Conservation (phyloP, 345 rosid species). For the Euphorbia pulcherrima region DNA sequence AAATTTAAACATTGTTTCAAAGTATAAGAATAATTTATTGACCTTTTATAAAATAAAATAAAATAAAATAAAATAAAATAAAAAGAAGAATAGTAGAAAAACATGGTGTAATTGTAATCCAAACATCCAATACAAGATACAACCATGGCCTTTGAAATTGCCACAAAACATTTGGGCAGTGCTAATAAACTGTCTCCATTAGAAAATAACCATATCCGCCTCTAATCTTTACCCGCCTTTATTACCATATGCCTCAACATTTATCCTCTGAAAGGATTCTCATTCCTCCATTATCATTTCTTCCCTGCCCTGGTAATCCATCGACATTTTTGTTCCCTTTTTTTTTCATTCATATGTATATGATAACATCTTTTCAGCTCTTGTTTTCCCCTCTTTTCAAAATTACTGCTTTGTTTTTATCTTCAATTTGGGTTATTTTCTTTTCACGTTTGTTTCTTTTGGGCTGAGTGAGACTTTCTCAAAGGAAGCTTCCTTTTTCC, state of each 20-base stretch:
- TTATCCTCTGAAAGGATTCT: not conserved
- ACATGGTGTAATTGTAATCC: no score
- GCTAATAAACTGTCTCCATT: no score
- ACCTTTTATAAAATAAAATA: no score
- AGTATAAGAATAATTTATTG: no score
- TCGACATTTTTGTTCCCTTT: not conserved
- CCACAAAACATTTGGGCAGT: no score
- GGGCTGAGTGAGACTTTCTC: not conserved
- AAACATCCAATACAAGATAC: no score
- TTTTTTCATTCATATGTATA: not conserved
- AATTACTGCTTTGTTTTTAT: not conserved
- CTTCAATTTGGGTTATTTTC: not conserved
- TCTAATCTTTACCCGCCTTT: no score
- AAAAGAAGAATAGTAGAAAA: no score
- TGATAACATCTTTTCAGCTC: not conserved
- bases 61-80: no score
- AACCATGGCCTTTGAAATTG: no score
- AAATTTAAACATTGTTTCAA: no score
- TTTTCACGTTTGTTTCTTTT: not conserved
- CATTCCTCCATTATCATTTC: not conserved
- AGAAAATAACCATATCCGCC: no score
- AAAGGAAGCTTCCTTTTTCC: constrained; percentile 12
- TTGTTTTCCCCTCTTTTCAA: not conserved
- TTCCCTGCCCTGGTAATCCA: not conserved
- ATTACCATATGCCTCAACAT: not conserved